Evolutionary conservation across 108 stramenopile species (phyloP), one percentile per base, ranked within the genome.

Genomic region (Cylindrotheca closterium): DNA sequence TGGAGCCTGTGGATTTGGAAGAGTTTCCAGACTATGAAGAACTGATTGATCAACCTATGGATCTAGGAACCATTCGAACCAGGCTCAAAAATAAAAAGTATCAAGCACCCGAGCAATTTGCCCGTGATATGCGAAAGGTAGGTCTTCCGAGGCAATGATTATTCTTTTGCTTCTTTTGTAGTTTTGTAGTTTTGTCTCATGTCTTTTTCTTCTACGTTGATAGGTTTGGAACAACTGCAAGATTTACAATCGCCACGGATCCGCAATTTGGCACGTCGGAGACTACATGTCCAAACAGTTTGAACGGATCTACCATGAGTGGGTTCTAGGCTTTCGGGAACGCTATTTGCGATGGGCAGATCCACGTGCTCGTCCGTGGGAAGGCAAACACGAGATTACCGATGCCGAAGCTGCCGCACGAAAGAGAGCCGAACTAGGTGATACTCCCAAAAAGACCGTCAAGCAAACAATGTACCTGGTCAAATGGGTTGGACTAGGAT

Each of bases 401-500:
- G 87, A 92, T 49, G 77, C 88, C 7, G 91, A 92, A 58, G 74
- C 79, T 48, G 89, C 85, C 1, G 89, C 89, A 34, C 73, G 83
- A 56, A 88, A 85, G 47, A 58, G 86, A 42, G 94, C 94, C 0
- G 88, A 93, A 58, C 74, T 88, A 5, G 89, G 87, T 10, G 91
- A 92, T 51, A 79, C 79, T 7, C 90, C 92, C 22, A 91, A 83
- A 62, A 80, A 87, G 47, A 74, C 74, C 51, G 80, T 92, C 7
- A 88, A 81, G 47, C 75, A 88, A 62, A 85, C 76, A 5, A 84
- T 92, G 84, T 91, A 94, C 65, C 79, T 99, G 8, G 96, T 99
- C 57, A 99, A 99, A 65, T 99, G 99, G 99, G 74, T 77, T 5
- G 96, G 94, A 18, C 73, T 98, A 3, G 90, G 95, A 30, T 98